Base-by-base conservation (phyloP, 495 filamentous ascomycete genomes). In the Durotheca rogersii region DNA sequence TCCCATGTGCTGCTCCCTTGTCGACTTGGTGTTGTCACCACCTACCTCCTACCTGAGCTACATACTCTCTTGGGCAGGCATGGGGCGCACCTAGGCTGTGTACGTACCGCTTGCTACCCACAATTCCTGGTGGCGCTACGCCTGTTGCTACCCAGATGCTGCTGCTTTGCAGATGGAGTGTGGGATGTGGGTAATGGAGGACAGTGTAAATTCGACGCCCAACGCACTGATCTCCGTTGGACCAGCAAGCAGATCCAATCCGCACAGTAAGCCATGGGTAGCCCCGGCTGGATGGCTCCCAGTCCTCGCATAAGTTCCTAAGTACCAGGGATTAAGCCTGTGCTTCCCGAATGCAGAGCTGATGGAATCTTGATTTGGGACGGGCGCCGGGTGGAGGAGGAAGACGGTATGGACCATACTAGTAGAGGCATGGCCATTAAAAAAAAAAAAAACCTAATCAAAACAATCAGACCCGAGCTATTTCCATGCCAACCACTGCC, bases 261-360 rank as follows among this genome's bases (percentile, higher is more conserved):
- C 23, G 33, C 56, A 59, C 56, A 51, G 56, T 59, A 41, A 21
- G 14, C 11, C 52, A 55, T 55, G 52, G 52, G 52, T 49, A 27
- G 39, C 19, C 56, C 56, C 31, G 43, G 56, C 9, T 54, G 30
- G 15, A 54, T 53, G 41, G 49, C 39, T 59, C 50, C 15, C 50
- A 59, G 41, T 50, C 56, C 46, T 59, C 46, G 36, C 56, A 59
- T 59, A 59, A 59, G 56, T 21, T 29, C 46, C 47, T 53, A 45
- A 50, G 50, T 37, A 50, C 23, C 23, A 46, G n/a, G 34, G 40
- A 51, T n/a, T n/a, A n/a, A 40, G 17, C 53, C 50, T 46, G 50
- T 59, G 56, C 50, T 54, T 59, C 56, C 56, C 50, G 56, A 54
- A 59, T 51, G 50, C 41, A 59, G 55, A 58, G 55, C 50, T 54